These are phyloP conservation scores for Cryptosporidium muris DNA, from an alignment of 169 alveolate genomes.

Conservation along the genomic window DNA sequence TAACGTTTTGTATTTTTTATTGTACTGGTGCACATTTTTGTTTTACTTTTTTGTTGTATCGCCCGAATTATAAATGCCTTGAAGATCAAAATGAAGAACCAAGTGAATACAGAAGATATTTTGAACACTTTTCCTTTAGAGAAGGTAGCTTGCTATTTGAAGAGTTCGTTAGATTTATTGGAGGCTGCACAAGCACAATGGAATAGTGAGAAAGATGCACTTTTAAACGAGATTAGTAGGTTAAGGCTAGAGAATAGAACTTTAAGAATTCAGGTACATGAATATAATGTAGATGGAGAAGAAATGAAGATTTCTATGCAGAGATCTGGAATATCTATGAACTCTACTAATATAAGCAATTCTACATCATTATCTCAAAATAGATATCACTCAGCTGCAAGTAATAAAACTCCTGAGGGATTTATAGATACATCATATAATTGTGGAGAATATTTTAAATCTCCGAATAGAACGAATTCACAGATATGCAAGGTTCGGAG, in stretches of 20 bases:
- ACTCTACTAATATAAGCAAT: neutral
- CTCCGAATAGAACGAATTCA: slow-evolving; percentile 20
- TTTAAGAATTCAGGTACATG: slow-evolving; percentile 29
- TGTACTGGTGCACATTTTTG: no score
- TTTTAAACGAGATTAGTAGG: slow-evolving; percentile 45
- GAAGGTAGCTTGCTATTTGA: slow-evolving; percentile 25
- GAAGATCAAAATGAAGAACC: no score
- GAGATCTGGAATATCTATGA: neutral
- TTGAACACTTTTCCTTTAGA: slow-evolving; percentile 26
- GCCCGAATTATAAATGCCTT: no score
- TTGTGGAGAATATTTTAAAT: neutral
- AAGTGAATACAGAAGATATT: neutral
- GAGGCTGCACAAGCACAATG: slow-evolving; percentile 48
- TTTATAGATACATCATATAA: slow-evolving; percentile 1
- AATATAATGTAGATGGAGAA: slow-evolving; percentile 4
- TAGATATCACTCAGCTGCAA: slow-evolving; percentile 1
- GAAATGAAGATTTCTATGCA: neutral
- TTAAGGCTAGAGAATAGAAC: slow-evolving; percentile 54
- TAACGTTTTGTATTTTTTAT: no score
- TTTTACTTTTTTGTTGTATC: no score
- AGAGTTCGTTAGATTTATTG: slow-evolving; percentile 12
- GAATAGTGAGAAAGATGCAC: slow-evolving; percentile 59
- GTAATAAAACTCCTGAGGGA: neutral
- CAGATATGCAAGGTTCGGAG: slow-evolving; percentile 48
- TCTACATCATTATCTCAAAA: neutral